Base-by-base conservation (phyloP, 805 yeast species). In the Candida ulmi region DNA sequence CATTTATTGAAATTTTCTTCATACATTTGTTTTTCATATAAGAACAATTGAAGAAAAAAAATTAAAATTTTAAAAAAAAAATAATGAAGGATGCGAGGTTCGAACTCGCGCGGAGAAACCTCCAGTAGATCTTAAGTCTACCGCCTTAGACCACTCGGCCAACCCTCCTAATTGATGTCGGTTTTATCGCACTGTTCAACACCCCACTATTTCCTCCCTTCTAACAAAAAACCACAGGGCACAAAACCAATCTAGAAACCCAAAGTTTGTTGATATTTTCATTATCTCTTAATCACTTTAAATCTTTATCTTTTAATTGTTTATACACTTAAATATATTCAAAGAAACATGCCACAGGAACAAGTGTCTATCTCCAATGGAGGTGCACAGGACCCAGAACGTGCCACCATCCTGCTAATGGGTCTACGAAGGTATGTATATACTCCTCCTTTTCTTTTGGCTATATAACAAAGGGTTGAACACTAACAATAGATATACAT, bases 361-460 rank as follows among this genome's bases (percentile, higher is more conserved):
- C 42, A 41, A 13, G 42, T 37, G 8, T 24, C 23, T 9, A 21
- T 38, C 11, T 26, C 40, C 11, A 39, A 34, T 8, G 54, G 51
- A 15, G 47, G 57, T n/a, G 61, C 69, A 4, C 63, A 64, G 24
- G 83, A 76, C 45, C 70, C 80, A 29, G 81, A 78, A 56, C 40
- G 57, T 11, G 95, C 95, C n/a, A 83, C 88, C 29, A 79, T 88
- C 34, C 69, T 88, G 21, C 62, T 88, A 40, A 86, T 88, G 96
- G 97, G 97, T 1, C 72, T 88, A 27, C 74, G 96, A 54, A 62
- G 78, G 74, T 70, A 49, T 38, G 73, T 58, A 7, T 9, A 21
- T n/a, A n/a, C 15, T 17, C 17, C 6, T 30, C 13, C 9, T 6
- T 25, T 8, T 29, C 15, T 5, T 24, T 23, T 26, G 18, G 21